A percentile compares a stretch with the other conserved stretches of the same genome.
Conservation (phyloP, 2,329 filamentous ascomycete species). For the Arthrobotrys iridis region DNA sequence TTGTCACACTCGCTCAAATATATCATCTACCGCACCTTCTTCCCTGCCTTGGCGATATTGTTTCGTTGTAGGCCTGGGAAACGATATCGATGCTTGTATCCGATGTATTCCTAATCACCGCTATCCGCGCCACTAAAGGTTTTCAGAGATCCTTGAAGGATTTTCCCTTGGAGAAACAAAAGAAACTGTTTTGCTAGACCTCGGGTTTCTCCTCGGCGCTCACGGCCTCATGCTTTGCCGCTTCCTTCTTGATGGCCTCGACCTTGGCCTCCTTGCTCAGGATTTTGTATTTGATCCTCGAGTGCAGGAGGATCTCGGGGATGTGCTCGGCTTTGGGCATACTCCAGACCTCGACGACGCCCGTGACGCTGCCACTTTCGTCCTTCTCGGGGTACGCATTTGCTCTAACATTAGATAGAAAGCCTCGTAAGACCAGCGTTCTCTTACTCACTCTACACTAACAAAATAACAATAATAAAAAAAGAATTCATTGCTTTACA, state of each 20-base stretch:
- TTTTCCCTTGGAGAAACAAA: no score
- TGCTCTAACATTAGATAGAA: background rate
- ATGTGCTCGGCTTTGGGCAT: constrained; percentile 39
- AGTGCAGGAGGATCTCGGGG: constrained; percentile 26
- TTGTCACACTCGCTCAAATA: background rate
- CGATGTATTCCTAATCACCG: background rate
- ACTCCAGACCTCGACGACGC: constrained; percentile 32
- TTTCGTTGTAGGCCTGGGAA: background rate
- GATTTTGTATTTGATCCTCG: constrained; percentile 32
- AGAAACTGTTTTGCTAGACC: background rate
- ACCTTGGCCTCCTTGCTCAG: background rate
- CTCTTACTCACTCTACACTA: no score
- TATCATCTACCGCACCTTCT: background rate
- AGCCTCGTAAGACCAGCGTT: background rate
- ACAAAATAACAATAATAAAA: no score
- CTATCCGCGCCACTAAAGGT: background rate
- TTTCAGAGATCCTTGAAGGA: no score
- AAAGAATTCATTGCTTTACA: background rate
- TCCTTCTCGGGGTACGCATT: constrained; percentile 35
- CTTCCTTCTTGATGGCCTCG: background rate
- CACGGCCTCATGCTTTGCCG: background rate
- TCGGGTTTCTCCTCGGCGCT: background rate
- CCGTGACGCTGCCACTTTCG: background rate
- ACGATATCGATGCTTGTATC: background rate
- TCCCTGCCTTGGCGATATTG: background rate